A percentile compares a stretch with the other conserved stretches of the same genome.
Evolutionary conservation across 768 basidiomycete species (phyloP).

Genomic region (Boletellus ananas): DNA sequence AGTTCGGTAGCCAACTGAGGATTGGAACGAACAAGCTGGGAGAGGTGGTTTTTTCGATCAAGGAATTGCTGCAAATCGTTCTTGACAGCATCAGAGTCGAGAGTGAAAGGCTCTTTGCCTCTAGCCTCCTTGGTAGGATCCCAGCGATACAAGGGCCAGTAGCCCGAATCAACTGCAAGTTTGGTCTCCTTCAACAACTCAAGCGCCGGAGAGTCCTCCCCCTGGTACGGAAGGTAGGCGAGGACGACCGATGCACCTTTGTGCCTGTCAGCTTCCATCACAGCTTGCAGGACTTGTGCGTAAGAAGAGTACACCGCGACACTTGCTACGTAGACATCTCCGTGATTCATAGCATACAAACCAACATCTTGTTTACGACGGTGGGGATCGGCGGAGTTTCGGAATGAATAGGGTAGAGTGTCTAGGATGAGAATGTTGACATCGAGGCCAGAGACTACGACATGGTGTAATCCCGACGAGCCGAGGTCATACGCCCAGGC

Average conservation of each 20-base stretch:
- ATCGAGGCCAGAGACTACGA: conserved; percentile 85
- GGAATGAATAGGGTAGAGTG: conserved; percentile 81
- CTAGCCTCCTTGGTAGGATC: conserved; percentile 77
- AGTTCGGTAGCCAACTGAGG: conserved; percentile 81
- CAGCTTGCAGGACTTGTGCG: conserved; percentile 84
- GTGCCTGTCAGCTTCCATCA: conserved; percentile 89
- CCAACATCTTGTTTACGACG: conserved; percentile 95
- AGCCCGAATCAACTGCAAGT: conserved; percentile 90
- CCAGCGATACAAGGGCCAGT: conserved; percentile 99
- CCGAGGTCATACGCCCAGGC: conserved; percentile 98
- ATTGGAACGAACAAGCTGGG: conserved; percentile 80
- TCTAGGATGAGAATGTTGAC: conserved; percentile 96
- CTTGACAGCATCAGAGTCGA: conserved; percentile 94
- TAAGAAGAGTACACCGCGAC: conserved; percentile 96
- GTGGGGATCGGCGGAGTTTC: conserved; percentile 62
- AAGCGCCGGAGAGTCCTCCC: conserved; percentile 74
- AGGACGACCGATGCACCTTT: conserved; percentile 88
- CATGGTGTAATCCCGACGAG: conserved; percentile 91
- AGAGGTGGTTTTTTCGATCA: conserved; percentile 94
- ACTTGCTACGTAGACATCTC: conserved; percentile 93
- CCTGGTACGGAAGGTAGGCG: conserved; percentile 88
- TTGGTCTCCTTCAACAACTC: conserved; percentile 97
- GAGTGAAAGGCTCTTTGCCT: conserved; percentile 81
- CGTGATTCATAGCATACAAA: conserved; percentile 97
- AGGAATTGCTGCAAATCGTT: conserved; percentile 91